These are phyloP conservation scores for Porogramme epimiltina DNA, from an alignment of 1,284 basidiomycete species.

Conservation along the genomic window DNA sequence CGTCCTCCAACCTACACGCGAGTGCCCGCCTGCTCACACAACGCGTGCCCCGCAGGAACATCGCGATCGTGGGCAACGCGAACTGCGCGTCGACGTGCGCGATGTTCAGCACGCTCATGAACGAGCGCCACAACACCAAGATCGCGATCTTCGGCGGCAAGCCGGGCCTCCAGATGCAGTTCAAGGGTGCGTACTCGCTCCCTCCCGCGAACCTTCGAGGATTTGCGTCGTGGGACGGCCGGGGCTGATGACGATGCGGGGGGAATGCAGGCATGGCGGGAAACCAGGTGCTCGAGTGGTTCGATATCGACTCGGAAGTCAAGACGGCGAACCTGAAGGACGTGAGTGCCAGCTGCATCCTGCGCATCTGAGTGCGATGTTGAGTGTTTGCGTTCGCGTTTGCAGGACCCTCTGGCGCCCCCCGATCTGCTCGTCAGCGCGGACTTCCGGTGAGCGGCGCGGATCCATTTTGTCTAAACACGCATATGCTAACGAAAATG, in stretches of 20 bases:
- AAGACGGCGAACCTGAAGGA: constrained; percentile 61
- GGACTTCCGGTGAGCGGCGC: constrained; percentile 44
- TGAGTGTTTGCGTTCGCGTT: not conserved
- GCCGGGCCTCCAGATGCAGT: constrained; percentile 52
- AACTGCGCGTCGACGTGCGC: constrained; percentile 69
- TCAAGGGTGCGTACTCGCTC: constrained; percentile 46
- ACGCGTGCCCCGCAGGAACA: constrained; percentile 39
- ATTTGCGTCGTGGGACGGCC: not conserved
- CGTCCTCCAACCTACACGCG: not conserved
- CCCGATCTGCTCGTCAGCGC: constrained; percentile 58
- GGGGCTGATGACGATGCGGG: not conserved
- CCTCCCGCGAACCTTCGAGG: not conserved
- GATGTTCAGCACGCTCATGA: constrained; percentile 66
- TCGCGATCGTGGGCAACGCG: constrained; percentile 52
- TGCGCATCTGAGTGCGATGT: not conserved
- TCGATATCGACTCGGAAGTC: constrained; percentile 62
- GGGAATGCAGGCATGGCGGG: constrained; percentile 55
- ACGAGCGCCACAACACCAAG: constrained; percentile 56
- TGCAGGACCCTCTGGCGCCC: constrained; percentile 61
- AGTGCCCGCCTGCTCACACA: constrained; percentile 1
- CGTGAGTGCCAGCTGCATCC: constrained; percentile 35
- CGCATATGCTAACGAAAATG: too few relatives aligned
- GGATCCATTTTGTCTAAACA: too few relatives aligned
- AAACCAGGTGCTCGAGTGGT: constrained; percentile 67
- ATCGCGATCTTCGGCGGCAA: constrained; percentile 64